Evolutionary conservation across 257 asterid genomes (phyloP).

Genomic region (Solanum habrochaites): DNA sequence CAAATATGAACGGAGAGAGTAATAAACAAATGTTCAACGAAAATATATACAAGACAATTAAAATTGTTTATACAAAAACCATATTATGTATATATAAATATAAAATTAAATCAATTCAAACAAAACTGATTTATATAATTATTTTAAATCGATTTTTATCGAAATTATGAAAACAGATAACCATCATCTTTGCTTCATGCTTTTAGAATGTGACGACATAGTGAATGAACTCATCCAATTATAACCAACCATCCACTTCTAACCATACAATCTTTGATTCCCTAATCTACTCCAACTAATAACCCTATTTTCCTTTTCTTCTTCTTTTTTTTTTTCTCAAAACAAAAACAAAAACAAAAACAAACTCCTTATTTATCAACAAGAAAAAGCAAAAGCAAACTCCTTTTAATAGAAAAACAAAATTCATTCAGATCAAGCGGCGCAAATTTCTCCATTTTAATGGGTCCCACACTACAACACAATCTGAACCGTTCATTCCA

Average conservation of each 20-base stretch:
- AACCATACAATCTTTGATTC: neutral
- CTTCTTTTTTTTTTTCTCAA: neutral
- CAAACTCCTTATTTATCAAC: neutral
- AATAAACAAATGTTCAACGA: too few species aligned
- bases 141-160: too few species aligned
- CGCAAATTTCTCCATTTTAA: neutral
- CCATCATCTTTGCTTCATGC: neutral
- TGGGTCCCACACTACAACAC: neutral
- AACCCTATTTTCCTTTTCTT: neutral
- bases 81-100: too few species aligned
- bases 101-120: too few species aligned
- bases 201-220: neutral
- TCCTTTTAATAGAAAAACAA: neutral
- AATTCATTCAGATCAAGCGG: neutral
- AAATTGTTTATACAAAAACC: too few species aligned
- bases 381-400: neutral
- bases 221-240: neutral
- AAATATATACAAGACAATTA: neutral
- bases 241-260: neutral
- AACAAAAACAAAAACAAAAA: neutral
- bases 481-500: constrained; percentile 3
- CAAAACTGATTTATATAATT: too few species aligned
- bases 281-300: neutral
- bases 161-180: too few species aligned
- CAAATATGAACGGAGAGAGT: too few species aligned